Evolutionary conservation across 164 flowering plant genomes (phyloP).

Genomic region (Cinnamomum chago): DNA sequence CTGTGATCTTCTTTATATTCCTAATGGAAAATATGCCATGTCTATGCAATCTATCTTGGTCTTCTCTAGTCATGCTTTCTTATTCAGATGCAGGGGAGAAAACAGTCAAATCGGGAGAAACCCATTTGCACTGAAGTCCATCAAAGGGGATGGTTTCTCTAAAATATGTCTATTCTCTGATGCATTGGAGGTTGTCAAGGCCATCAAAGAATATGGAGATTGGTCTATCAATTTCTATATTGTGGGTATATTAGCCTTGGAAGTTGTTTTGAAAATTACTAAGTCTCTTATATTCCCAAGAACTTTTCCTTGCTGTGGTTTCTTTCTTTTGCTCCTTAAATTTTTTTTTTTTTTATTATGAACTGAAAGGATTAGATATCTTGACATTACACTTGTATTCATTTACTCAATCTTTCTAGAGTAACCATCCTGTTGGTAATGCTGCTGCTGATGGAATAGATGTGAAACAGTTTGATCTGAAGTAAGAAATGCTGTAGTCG

Average conservation of each 20-base stretch:
- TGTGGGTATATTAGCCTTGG: too few relatives aligned
- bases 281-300: too few relatives aligned
- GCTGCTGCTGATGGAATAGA: conserved; percentile 27
- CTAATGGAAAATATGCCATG: not conserved
- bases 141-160: too few relatives aligned
- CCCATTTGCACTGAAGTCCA: too few relatives aligned
- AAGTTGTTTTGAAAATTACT: too few relatives aligned
- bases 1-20: not conserved
- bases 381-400: conserved; percentile 4
- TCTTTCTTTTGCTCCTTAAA: not conserved
- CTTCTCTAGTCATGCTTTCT: conserved; percentile 32
- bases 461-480: conserved; percentile 56
- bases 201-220: too few relatives aligned
- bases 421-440: conserved; percentile 25
- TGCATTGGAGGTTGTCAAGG: too few relatives aligned
- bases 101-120: conserved; percentile 32
- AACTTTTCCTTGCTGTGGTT: not conserved
- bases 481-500: conserved; percentile 64
- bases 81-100: conserved; percentile 70
- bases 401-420: conserved; percentile 28
- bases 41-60: not conserved
- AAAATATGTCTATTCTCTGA: too few relatives aligned
- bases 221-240: too few relatives aligned
- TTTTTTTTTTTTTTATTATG: too few relatives aligned
- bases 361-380: not conserved